Evolutionary conservation across 164 flowering plant species (phyloP), one percentile per base, ranked within the genome.

Genomic region (Stephania yunnanensis): DNA sequence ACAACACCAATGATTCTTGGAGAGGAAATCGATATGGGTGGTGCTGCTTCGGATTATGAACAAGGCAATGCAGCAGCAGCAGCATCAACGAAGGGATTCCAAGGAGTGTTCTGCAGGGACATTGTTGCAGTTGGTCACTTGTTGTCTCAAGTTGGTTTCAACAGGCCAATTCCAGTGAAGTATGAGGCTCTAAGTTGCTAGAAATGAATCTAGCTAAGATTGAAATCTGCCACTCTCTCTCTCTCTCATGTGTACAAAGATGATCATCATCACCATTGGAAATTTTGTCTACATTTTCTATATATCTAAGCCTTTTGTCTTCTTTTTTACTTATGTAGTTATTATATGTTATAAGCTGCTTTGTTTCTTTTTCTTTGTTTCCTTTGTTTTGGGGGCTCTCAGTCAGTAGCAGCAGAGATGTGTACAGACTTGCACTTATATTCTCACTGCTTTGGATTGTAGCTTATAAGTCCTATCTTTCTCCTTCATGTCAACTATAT

Each of bases 171-270:
- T 68, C 85, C 91, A 1, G 83, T 95, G 29, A 95, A 93, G 80
- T 95, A 87, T 53, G 98, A 94, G 73, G 98, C 97, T 12, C 80
- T 96, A 78, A 94, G 92, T 83, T 96, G 99, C 83, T 94, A 80
- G 88, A 75, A 19, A 7, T 36, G 1, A 36, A 36, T 36, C 42
- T 36, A 36, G 42, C 42, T 36, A 3, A 1, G 15, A 50, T n/a
- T 8, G 8, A 61, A 61, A 19, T 61, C 19, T 5, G 25, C 20
- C 66, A 6, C n/a, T 61, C 55, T 50, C 55, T 61, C 66, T 1
- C n/a, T 61, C 55, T 50, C 55, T 61, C 66, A n/a, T 19, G 68
- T 84, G 86, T 85, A 84, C 86, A 84, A 84, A 84, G 68, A 69
- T 29, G 20, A 22, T 71, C 72, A 81, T 87, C 86, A 79, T 36